phyloP scores from a whole-genome alignment of 306 rosid species.

The Rubus parviflorus region DNA sequence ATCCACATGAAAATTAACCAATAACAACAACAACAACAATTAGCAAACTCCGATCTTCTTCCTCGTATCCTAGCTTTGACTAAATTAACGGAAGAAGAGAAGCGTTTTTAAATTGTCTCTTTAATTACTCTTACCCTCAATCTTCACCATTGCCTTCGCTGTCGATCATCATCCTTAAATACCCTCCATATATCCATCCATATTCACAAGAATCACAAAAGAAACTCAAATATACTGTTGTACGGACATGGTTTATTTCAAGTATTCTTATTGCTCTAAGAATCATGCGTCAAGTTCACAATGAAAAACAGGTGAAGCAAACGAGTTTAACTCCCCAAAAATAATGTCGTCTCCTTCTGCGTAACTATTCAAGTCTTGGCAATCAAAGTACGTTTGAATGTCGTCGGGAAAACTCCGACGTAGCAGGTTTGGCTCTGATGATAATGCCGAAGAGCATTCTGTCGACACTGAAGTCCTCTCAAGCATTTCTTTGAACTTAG shows the following conservation, averaged over 20 bases:
- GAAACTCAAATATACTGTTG: background rate
- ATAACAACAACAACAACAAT: slow-evolving; percentile 18
- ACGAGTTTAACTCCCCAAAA: slow-evolving; percentile 58
- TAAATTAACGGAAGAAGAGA: background rate
- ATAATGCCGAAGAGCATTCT: slow-evolving; percentile 23
- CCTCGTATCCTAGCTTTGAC: background rate
- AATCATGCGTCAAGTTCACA: slow-evolving; percentile 56
- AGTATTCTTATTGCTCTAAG: background rate
- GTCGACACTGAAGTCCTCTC: slow-evolving; percentile 33
- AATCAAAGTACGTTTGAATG: slow-evolving; percentile 78
- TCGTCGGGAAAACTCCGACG: slow-evolving; percentile 76
- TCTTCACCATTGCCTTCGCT: background rate
- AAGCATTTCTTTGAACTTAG: slow-evolving; percentile 66
- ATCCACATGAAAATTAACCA: slow-evolving; percentile 24
- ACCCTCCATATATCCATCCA: background rate
- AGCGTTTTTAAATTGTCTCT: background rate
- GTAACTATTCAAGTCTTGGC: slow-evolving; percentile 47
- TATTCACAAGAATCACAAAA: slow-evolving; percentile 18
- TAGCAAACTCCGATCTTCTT: background rate
- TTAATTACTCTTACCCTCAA: slow-evolving; percentile 14
- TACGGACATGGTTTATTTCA: background rate
- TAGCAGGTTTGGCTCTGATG: slow-evolving; percentile 35
- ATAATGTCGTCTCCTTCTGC: slow-evolving; percentile 61
- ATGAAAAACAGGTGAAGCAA: slow-evolving; percentile 59
- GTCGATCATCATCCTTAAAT: background rate